A percentile compares a stretch with the other conserved stretches of the same genome.
These are phyloP conservation scores for Hypoxylon rickii DNA, from an alignment of 495 filamentous ascomycete species.

Conservation along the genomic window DNA sequence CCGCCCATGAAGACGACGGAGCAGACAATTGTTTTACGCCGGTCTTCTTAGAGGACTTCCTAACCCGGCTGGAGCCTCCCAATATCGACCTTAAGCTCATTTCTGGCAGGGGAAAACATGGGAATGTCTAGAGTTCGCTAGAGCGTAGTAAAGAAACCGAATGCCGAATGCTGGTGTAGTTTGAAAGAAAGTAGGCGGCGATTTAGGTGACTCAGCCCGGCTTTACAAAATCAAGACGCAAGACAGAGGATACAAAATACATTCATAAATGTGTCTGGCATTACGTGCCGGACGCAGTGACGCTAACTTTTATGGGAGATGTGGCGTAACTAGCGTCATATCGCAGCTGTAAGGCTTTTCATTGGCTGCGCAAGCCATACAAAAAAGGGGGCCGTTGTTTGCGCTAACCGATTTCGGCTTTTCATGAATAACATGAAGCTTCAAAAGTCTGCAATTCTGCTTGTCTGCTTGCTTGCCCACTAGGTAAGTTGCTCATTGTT, in stretches of 20 bases:
- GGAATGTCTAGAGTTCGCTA: slow-evolving; percentile 2
- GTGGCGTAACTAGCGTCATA: not conserved
- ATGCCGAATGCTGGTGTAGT: not conserved
- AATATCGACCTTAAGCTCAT: slow-evolving; percentile 42
- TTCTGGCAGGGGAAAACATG: slow-evolving; percentile 10
- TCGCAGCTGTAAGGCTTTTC: not conserved
- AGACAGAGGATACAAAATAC: not conserved
- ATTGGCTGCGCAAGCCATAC: not conserved
- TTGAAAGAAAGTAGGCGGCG: not conserved
- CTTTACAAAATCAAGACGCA: not conserved
- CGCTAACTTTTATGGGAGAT: slow-evolving; percentile 1
- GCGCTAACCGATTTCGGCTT: slow-evolving; percentile 7
- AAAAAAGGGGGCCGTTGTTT: not conserved
- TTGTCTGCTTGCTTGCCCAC: too few relatives aligned
- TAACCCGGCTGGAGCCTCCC: slow-evolving; percentile 47
- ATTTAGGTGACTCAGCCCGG: not conserved
- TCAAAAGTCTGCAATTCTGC: slow-evolving; percentile 15
- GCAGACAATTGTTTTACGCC: slow-evolving; percentile 43
- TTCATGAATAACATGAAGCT: slow-evolving; percentile 28
- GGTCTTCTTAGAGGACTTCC: slow-evolving; percentile 43
- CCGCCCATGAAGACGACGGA: slow-evolving; percentile 55
- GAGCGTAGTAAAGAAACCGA: not conserved
- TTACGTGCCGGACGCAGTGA: too few relatives aligned
- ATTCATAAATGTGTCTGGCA: not conserved
- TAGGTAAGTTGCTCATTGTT: slow-evolving; percentile 1